Conservation (phyloP, 2,329 filamentous ascomycete species). For the Paecilomyces sp. region DNA sequence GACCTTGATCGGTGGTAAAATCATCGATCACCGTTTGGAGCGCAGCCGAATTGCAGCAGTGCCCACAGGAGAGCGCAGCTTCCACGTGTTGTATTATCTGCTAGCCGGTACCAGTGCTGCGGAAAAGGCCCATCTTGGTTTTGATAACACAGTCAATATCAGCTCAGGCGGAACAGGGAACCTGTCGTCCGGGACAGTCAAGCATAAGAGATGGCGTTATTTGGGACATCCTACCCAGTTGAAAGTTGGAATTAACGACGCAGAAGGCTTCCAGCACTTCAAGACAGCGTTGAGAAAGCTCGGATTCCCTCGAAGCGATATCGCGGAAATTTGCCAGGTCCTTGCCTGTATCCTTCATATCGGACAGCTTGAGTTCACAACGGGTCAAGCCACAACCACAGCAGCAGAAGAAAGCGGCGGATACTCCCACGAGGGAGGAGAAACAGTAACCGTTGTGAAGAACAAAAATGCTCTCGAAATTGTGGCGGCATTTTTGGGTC, state of each 20-base stretch:
- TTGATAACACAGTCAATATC: slow-evolving; percentile 43
- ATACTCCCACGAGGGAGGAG: slow-evolving; percentile 89
- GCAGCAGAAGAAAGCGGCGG: slow-evolving; percentile 87
- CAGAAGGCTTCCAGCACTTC: slow-evolving; percentile 93
- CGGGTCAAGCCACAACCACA: slow-evolving; percentile 68
- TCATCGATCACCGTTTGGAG: slow-evolving; percentile 88
- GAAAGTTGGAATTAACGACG: slow-evolving; percentile 93
- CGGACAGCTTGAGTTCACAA: slow-evolving; percentile 90
- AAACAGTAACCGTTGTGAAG: slow-evolving; percentile 77
- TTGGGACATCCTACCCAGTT: slow-evolving; percentile 93
- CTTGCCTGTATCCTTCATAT: slow-evolving; percentile 93
- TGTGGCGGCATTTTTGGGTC: slow-evolving; percentile 89
- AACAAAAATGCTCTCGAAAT: slow-evolving; percentile 86
- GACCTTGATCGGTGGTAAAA: slow-evolving; percentile 84
- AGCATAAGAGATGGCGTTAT: slow-evolving; percentile 88
- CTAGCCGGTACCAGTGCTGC: slow-evolving; percentile 83
- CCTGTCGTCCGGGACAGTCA: slow-evolving; percentile 45
- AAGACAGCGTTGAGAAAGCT: slow-evolving; percentile 91
- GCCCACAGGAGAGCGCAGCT: slow-evolving; percentile 92
- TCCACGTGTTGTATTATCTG: slow-evolving; percentile 93
- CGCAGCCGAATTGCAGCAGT: slow-evolving; percentile 85
- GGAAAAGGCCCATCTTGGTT: slow-evolving; percentile 78
- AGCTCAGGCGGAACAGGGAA: slow-evolving; percentile 38
- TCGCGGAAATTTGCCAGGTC: slow-evolving; percentile 94
- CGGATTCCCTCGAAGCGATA: slow-evolving; percentile 86